These are phyloP conservation scores for Myxozyma mucilagina DNA, from an alignment of 805 yeast species.

Conservation along the genomic window DNA sequence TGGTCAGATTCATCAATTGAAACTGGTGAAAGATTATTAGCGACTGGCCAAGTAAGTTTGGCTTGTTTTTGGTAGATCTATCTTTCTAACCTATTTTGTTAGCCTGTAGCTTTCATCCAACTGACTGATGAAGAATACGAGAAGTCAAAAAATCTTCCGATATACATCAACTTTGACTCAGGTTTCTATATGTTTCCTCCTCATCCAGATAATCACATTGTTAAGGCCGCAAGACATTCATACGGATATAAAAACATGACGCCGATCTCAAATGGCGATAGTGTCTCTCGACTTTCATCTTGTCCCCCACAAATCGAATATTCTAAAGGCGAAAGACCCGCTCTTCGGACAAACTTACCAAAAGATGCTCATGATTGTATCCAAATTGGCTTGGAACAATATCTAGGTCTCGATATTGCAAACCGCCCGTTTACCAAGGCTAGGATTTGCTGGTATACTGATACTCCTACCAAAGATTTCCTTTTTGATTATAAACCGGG, in stretches of 20 bases:
- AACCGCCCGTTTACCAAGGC: slow-evolving; percentile 33
- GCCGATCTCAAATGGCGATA: background rate
- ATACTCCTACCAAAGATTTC: slow-evolving; percentile 41
- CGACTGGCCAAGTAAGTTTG: slow-evolving; percentile 30
- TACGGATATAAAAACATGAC: slow-evolving; percentile 32
- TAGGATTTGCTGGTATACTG: slow-evolving; percentile 48
- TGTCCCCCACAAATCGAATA: slow-evolving; percentile 21
- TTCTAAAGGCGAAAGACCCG: slow-evolving; percentile 18
- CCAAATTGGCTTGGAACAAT: slow-evolving; percentile 11
- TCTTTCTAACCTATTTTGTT: background rate
- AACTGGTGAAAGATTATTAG: slow-evolving; percentile 14
- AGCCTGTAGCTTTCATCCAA: slow-evolving; percentile 32
- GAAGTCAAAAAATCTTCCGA: slow-evolving; percentile 24
- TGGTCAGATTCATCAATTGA: slow-evolving; percentile 28
- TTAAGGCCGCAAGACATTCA: slow-evolving; percentile 33
- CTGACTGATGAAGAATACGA: slow-evolving; percentile 30
- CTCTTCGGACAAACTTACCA: slow-evolving; percentile 10
- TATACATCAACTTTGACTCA: slow-evolving; percentile 31
- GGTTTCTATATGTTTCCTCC: slow-evolving; percentile 34
- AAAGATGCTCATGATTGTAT: slow-evolving; percentile 25
- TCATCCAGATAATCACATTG: slow-evolving; percentile 26
- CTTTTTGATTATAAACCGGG: slow-evolving; percentile 38
- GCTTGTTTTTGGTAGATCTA: background rate
- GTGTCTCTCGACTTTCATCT: slow-evolving; percentile 19
- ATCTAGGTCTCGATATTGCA: slow-evolving; percentile 22